phyloP scores from a whole-genome alignment of 306 rosid species.

The Prunus mira region DNA sequence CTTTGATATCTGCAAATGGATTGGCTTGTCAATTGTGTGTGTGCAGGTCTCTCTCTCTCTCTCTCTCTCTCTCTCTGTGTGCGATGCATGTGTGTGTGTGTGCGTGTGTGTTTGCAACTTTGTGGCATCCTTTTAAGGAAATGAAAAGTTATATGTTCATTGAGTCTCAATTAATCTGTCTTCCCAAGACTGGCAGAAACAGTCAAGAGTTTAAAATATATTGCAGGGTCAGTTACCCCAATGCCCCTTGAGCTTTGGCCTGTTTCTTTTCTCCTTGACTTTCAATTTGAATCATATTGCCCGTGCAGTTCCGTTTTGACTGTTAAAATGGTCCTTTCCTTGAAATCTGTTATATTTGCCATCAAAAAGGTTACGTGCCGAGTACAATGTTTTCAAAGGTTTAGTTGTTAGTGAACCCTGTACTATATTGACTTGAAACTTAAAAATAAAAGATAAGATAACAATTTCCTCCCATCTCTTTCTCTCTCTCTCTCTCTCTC shows the following conservation, averaged over 20 bases:
- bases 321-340: neutral
- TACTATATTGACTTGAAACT: neutral
- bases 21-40: constrained; percentile 57
- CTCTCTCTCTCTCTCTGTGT: constrained; percentile 15
- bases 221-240: neutral
- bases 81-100: neutral
- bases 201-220: neutral
- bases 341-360: neutral
- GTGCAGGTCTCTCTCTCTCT: constrained; percentile 52
- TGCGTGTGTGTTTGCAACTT: neutral
- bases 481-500: neutral
- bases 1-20: constrained; percentile 70
- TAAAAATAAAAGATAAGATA: neutral
- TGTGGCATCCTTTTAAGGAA: neutral
- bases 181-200: neutral
- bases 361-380: neutral
- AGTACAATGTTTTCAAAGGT: neutral
- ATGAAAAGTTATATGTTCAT: neutral
- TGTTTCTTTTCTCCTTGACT: neutral
- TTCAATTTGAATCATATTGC: neutral
- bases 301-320: too few relatives aligned
- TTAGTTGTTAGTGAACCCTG: neutral
- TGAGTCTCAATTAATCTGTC: neutral
- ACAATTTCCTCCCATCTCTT: neutral
- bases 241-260: neutral